phyloP scores from a whole-genome alignment of 192 early-diverging fungal species.

The Haplosporangium gracile region DNA sequence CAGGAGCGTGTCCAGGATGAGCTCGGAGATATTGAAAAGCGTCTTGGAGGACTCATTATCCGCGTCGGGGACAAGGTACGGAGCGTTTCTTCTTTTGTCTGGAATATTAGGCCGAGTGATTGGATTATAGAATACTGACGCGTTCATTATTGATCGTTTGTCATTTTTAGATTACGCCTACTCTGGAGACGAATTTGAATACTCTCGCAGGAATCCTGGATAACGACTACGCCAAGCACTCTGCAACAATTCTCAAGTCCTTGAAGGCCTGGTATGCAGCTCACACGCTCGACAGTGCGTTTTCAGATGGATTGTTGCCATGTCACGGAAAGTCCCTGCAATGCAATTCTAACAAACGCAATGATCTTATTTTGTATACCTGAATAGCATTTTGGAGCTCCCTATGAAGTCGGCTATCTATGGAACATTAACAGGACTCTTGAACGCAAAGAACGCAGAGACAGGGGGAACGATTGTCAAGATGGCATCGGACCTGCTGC shows the following conservation, averaged over 20 bases:
- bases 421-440: conserved; percentile 83
- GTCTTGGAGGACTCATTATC: conserved; percentile 78
- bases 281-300: background rate
- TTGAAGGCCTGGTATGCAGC: conserved; percentile 67
- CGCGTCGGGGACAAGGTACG: conserved; percentile 82
- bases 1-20: conserved; percentile 60
- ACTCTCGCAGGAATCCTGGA: conserved; percentile 78
- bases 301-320: background rate
- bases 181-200: conserved; percentile 73
- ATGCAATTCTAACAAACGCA: background rate
- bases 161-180: conserved; percentile 62
- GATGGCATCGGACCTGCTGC: conserved; percentile 65
- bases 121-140: background rate
- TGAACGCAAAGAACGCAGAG: conserved; percentile 81
- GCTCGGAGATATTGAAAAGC: conserved; percentile 73
- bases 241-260: conserved; percentile 70
- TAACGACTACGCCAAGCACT: conserved; percentile 78
- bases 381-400: conserved; percentile 74
- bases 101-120: background rate
- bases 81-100: background rate
- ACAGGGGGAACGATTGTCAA: conserved; percentile 75
- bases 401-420: conserved; percentile 84
- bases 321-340: background rate
- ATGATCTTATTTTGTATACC: background rate
- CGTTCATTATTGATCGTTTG: background rate